Conservation (phyloP, 345 rosid species). For the Hibiscus syriacus region DNA sequence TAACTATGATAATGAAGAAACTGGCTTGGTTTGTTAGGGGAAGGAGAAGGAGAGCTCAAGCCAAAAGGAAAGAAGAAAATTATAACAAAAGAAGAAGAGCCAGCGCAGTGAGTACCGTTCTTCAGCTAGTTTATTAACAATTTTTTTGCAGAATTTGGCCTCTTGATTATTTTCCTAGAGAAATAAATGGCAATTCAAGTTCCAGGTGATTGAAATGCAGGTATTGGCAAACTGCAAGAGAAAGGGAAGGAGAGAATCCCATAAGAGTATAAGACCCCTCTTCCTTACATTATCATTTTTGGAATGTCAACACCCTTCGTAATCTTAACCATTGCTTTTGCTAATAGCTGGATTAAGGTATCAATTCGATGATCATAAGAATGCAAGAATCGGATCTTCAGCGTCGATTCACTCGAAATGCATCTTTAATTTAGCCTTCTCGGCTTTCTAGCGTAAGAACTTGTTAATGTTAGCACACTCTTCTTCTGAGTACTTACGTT, state of each 20-base stretch:
- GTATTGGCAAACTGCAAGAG: conserved; percentile 90
- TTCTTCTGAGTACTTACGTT: conserved; percentile 5
- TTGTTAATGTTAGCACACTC: conserved; percentile 1
- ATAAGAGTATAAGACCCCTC: conserved; percentile 90
- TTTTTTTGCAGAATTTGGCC: neutral
- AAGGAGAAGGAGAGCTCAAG: conserved; percentile 64
- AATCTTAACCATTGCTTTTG: conserved; percentile 86
- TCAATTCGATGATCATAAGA: conserved; percentile 46
- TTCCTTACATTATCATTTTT: conserved; percentile 79
- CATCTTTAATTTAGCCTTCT: neutral
- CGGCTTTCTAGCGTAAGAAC: conserved; percentile 10
- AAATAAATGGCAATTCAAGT: neutral
- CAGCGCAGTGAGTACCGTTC: conserved; percentile 49
- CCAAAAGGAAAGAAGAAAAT: conserved; percentile 72
- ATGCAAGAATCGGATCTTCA: neutral
- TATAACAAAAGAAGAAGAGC: conserved; percentile 85
- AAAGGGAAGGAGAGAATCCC: conserved; percentile 90
- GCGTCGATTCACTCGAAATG: neutral
- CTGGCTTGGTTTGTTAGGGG: conserved; percentile 31
- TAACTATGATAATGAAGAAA: no score
- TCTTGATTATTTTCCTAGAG: neutral
- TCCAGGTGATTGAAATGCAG: conserved; percentile 26
- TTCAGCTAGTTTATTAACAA: neutral
- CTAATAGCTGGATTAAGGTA: conserved; percentile 91
- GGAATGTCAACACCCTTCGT: conserved; percentile 93